These are phyloP conservation scores for Neltuma alba DNA, from an alignment of 306 rosid genomes.

Conservation along the genomic window DNA sequence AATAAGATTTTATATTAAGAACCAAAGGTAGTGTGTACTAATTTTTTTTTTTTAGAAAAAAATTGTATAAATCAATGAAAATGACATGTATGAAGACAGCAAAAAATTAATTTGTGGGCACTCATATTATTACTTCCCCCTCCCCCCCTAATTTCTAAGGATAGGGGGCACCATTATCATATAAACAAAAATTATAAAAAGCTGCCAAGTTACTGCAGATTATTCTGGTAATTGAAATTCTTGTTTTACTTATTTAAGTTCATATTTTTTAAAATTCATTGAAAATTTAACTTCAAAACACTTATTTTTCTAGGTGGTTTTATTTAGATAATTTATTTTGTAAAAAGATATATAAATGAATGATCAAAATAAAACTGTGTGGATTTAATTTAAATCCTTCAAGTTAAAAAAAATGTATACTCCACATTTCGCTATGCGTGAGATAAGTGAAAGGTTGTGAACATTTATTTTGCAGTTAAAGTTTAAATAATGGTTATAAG, in stretches of 20 bases:
- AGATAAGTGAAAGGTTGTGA: background rate
- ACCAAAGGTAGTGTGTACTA: too few relatives aligned
- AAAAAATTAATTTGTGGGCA: too few relatives aligned
- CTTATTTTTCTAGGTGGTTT: background rate
- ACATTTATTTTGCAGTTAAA: background rate
- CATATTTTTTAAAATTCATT: background rate
- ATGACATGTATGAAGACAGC: background rate
- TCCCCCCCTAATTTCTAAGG: too few relatives aligned
- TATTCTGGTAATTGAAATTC: background rate
- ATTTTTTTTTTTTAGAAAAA: background rate
- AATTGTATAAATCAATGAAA: background rate
- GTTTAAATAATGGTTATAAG: too few relatives aligned
- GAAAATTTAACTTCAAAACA: background rate
- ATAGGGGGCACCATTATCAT: too few relatives aligned
- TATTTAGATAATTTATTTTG: background rate
- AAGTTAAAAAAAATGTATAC: background rate
- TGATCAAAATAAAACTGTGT: background rate
- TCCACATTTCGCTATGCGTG: background rate
- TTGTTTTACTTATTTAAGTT: background rate
- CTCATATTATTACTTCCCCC: too few relatives aligned
- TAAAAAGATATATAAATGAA: background rate
- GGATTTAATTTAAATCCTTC: background rate
- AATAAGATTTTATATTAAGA: too few relatives aligned
- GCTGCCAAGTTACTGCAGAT: too few relatives aligned
- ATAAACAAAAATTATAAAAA: too few relatives aligned